Base-by-base conservation (phyloP, 1,284 basidiomycete genomes). In the Tylopilus orsonianus region DNA sequence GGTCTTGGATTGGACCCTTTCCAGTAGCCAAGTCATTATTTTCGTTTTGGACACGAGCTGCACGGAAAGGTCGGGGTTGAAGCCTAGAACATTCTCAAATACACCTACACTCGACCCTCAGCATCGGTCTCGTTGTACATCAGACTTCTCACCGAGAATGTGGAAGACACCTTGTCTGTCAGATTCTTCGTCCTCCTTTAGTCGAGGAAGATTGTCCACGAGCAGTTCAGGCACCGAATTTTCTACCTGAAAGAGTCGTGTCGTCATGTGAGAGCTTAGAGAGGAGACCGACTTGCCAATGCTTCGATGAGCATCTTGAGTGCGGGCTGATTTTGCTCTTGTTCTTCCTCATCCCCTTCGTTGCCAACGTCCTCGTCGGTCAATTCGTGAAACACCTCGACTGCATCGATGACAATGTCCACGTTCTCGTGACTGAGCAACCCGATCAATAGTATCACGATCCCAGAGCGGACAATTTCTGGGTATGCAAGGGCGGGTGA, bases 301-400 rank as follows among this genome's bases (percentile, higher is more conserved):
- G 78, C 77, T 46, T 88, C 81, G 33, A 92, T 79, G 2, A 96
- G 72, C 50, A 78, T 71, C 56, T 86, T 91, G 60, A 95, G 70
- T 2, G 82, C 81, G 22, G 78, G 79, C 52, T 85, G 80, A n/a
- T 78, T 75, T n/a, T 76, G 77, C 44, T 83, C 80, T 42, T 81
- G 80, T 14, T 75, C 80, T 4, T 81, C 81, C n/a, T 87, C 85
- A 13, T 82, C 85, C 6, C 71, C 80, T 48, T 87, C 88, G 33
- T 87, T 85, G 2, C 90, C 87, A 2, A 93, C 91, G 62, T 99
- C 96, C 65, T 98, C 96, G 59, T 99, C 96, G 0, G 94, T 96
- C 50, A 98, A 75, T 68, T 99, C 97, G 60, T 95, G 90, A 4
- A 99, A 75, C 22, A 95, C 80, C 62, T 95, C 90, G 18, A 97